These are phyloP conservation scores for Trichoderma brevicompactum DNA, from an alignment of 2,329 filamentous ascomycete genomes.

Conservation along the genomic window DNA sequence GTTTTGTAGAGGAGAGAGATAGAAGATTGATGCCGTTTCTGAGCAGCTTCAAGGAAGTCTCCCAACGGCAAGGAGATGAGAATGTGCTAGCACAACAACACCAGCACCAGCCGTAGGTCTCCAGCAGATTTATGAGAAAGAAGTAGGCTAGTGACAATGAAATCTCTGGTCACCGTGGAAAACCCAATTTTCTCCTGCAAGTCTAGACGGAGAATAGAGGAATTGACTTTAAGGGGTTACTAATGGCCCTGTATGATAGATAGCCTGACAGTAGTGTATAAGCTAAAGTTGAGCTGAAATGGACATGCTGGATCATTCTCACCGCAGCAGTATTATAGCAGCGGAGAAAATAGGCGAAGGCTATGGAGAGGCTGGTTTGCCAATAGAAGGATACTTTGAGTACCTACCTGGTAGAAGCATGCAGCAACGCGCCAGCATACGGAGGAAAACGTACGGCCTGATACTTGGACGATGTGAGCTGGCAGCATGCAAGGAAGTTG, in stretches of 20 bases:
- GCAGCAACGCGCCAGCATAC: background rate
- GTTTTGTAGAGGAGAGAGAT: background rate
- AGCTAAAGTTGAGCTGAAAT: background rate
- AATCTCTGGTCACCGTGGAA: background rate
- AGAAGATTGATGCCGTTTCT: no score
- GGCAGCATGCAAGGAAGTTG: conserved; percentile 14
- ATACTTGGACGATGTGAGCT: conserved; percentile 10
- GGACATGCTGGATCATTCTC: background rate
- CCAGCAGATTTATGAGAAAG: background rate
- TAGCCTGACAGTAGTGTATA: conserved; percentile 13
- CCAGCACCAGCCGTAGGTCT: background rate
- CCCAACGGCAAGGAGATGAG: background rate
- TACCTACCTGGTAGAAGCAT: background rate
- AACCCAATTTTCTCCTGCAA: background rate
- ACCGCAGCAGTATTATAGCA: background rate
- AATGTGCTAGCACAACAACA: background rate
- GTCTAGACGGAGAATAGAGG: background rate
- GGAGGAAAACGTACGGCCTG: background rate
- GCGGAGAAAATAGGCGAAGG: background rate
- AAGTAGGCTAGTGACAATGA: background rate
- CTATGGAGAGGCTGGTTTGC: background rate
- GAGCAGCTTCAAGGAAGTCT: background rate
- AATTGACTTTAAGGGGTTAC: background rate
- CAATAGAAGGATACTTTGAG: background rate
- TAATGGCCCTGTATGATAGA: background rate